Percentiles rank a stretch among this genome's conserved stretches.
Conservation (phyloP, 2,329 filamentous ascomycete species). For the Balansia obtecta region DNA sequence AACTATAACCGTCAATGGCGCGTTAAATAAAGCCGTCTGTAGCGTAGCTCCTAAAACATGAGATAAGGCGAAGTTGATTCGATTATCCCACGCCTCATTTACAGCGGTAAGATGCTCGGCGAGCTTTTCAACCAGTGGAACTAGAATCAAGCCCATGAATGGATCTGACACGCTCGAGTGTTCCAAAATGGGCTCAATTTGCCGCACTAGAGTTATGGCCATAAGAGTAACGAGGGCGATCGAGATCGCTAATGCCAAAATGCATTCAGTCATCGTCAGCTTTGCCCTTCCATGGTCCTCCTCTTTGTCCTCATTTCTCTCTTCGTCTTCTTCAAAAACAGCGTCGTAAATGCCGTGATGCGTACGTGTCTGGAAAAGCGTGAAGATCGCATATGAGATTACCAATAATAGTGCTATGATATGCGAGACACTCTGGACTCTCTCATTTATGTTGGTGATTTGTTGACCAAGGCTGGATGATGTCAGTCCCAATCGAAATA, state of each 20-base stretch:
- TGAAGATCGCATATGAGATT: constrained; percentile 37
- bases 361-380: constrained; percentile 64
- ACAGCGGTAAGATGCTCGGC: constrained; percentile 76
- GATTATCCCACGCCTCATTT: constrained; percentile 73
- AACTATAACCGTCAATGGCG: constrained; percentile 69
- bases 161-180: constrained; percentile 26
- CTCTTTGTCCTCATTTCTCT: constrained; percentile 49
- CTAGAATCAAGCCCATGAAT: constrained; percentile 59
- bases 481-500: constrained; percentile 40
- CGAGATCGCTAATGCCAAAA: constrained; percentile 47
- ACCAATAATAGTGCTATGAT: background rate
- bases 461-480: constrained; percentile 40
- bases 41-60: constrained; percentile 80
- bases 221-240: constrained; percentile 35
- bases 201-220: constrained; percentile 14
- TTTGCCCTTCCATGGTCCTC: constrained; percentile 50
- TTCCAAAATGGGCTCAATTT: background rate
- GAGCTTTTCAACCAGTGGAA: constrained; percentile 74
- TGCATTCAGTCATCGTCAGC: constrained; percentile 56
- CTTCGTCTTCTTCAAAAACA: constrained; percentile 59
- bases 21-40: constrained; percentile 82
- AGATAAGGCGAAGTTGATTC: constrained; percentile 55
- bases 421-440: background rate
- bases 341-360: constrained; percentile 69
- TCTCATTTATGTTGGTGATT: constrained; percentile 15